Base-by-base conservation (phyloP, 495 filamentous ascomycete genomes). In the Elasticomyces elasticus region DNA sequence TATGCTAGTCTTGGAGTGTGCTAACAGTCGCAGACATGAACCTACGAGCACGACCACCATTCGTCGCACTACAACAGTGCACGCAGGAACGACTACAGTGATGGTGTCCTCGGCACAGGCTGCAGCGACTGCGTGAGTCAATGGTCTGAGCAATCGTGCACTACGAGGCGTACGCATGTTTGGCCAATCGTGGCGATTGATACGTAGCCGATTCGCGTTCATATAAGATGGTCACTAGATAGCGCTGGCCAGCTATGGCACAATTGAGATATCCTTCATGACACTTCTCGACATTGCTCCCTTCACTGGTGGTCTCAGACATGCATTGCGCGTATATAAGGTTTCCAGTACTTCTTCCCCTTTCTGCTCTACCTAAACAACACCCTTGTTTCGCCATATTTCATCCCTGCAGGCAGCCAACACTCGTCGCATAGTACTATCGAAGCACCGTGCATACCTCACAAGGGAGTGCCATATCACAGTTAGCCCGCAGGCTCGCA, bases 1-100 rank as follows among this genome's bases (percentile, higher is more conserved):
- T 15, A 15, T 5, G 3, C 3, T 38, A 2, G 11, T 37, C 10
- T 30, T 49, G 25, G n/a, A 22, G n/a, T 27, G 24, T 9, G 51
- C 51, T 52, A 25, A 52, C 35, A 10, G 19, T 22, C 17, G 25
- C 25, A 54, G 51, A n/a, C n/a, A n/a, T 22, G 30, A 35, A 7
- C 15, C 22, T 4, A 49, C 43, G n/a, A 55, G 20, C 28, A 55
- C 52, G 12, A 55, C 52, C 23, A 55, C 52, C n/a, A 43, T 55
- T 31, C 52, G 20, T 20, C 9, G 24, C 4, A 55, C 52, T 28
- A 49, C 20, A 17, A 55, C 52, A 5, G 41, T 23, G 1, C 25
- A 38, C 31, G 38, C 49, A 1, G 45, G 52, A 11, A 55, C 52
- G 19, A 55, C 31, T 1, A 55, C 52, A 9, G 45, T 55, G 3